These are phyloP conservation scores for Pseudonitzschia multiseries DNA, from an alignment of 108 stramenopile genomes.

Conservation along the genomic window DNA sequence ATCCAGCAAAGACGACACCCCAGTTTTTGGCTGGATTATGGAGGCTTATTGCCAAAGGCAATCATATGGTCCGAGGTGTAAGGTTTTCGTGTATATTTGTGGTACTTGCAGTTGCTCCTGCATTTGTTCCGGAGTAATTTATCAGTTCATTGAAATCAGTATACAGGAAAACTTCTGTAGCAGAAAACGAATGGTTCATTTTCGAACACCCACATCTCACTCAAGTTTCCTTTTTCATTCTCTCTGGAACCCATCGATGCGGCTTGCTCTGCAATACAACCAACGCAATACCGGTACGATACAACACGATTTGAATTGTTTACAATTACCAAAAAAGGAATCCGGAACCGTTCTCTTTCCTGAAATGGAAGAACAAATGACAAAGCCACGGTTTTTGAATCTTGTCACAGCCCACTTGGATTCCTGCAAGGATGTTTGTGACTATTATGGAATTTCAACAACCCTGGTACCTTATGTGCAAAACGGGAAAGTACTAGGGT, in stretches of 20 bases:
- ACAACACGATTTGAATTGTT: no score
- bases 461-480: conserved; percentile 53
- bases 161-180: no score
- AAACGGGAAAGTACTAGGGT: conserved; percentile 47
- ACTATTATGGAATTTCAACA: conserved; percentile 75
- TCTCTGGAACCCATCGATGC: no score
- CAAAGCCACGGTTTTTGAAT: conserved; percentile 50
- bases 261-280: not conserved
- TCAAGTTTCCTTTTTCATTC: not conserved
- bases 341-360: conserved; percentile 70
- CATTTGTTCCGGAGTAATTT: not conserved
- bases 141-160: not conserved
- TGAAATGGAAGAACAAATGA: conserved; percentile 52
- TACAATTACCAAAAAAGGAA: conserved; percentile 31
- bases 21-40: conserved; percentile 70
- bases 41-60: conserved; percentile 61
- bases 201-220: not conserved
- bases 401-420: conserved; percentile 78
- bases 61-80: conserved; percentile 60
- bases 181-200: not conserved
- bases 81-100: conserved; percentile 8
- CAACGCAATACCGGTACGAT: no score
- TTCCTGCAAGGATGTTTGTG: conserved; percentile 85
- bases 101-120: not conserved
- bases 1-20: conserved; percentile 64